Conservation (phyloP, 202 grass and related monocot species). For the Setaria italica region DNA sequence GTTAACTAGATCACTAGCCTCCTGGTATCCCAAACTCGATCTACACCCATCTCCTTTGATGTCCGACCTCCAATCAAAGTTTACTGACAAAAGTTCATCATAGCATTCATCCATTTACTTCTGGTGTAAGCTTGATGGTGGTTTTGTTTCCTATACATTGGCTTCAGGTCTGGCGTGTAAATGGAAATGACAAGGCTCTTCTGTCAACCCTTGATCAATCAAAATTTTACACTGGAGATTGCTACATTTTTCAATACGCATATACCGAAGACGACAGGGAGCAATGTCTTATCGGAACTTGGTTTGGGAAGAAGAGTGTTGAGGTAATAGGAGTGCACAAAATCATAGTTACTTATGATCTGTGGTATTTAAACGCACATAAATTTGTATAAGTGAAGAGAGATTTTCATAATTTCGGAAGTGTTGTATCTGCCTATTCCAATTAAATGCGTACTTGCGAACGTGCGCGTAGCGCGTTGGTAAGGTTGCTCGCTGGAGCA, state of each 20-base stretch:
- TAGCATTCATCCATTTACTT: constrained; percentile 35
- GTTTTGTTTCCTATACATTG: constrained; percentile 40
- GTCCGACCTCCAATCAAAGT: not conserved
- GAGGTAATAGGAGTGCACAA: constrained; percentile 64
- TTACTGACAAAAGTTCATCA: not conserved
- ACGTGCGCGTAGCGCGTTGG: no score
- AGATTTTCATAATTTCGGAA: not conserved
- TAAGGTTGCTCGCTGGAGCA: no score
- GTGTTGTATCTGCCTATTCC: not conserved
- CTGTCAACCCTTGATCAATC: constrained; percentile 66
- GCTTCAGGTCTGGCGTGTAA: constrained; percentile 88
- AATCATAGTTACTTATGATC: constrained; percentile 13
- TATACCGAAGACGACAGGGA: constrained; percentile 88
- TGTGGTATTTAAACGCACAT: constrained; percentile 31
- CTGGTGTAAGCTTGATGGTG: constrained; percentile 28
- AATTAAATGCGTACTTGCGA: not conserved
- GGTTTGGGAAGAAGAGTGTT: constrained; percentile 88
- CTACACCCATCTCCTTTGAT: constrained; percentile 29
- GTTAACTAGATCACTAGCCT: not conserved
- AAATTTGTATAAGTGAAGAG: not conserved
- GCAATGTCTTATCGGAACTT: constrained; percentile 93
- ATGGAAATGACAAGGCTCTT: constrained; percentile 78
- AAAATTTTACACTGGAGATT: constrained; percentile 94
- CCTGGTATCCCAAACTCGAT: constrained; percentile 18
- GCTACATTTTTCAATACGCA: constrained; percentile 96